Evolutionary conservation across 1,139 yeast species (phyloP).

Genomic region (Saccharomyces hybrid): DNA sequence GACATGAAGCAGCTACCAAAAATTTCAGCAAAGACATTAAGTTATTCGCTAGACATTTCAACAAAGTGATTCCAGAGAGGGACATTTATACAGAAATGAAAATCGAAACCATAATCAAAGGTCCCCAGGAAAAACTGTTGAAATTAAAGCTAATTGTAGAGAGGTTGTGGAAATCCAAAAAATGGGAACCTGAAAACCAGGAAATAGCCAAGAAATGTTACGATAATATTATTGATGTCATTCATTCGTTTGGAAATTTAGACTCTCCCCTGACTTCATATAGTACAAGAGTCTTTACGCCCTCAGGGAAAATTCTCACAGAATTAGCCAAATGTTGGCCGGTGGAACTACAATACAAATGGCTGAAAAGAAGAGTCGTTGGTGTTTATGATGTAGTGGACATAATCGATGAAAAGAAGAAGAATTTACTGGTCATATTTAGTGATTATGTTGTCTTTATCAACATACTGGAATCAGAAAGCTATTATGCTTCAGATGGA

Average conservation of each 20-base stretch:
- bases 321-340: constrained; percentile 89
- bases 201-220: constrained; percentile 39
- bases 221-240: constrained; percentile 51
- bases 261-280: constrained; percentile 10
- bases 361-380: constrained; percentile 79
- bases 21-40: constrained; percentile 39
- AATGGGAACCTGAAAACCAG: constrained; percentile 27
- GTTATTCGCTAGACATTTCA: constrained; percentile 29
- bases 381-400: constrained; percentile 57
- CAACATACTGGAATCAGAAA: constrained; percentile 34
- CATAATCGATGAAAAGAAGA: constrained; percentile 34
- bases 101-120: constrained; percentile 62
- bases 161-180: constrained; percentile 41
- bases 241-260: constrained; percentile 72
- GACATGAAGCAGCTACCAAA: constrained; percentile 87
- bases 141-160: constrained; percentile 59
- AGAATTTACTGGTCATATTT: constrained; percentile 59
- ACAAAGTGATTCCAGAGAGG: constrained; percentile 19
- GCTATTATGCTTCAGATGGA: constrained; percentile 25
- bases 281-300: constrained; percentile 69
- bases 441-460: constrained; percentile 71
- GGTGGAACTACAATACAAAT: constrained; percentile 72
- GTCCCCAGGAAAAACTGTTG: constrained; percentile 59
- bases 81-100: constrained; percentile 44
- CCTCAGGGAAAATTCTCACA: constrained; percentile 80